Conservation (phyloP, 176 grass and related monocot genomes). For the Triticum aestivum region IWGSC_CS_RefSeq_v2.1 NC_057805.1:114455477-114455976, state of each 20-base stretch:
- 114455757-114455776: conserved; percentile 28
- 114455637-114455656: conserved; percentile 50
- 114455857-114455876: background rate
- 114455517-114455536: conserved; percentile 61
- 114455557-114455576: conserved; percentile 54
- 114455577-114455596: conserved; percentile 78
- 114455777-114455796: conserved; percentile 23
- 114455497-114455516: conserved; percentile 64
- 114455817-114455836: background rate
- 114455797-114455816: background rate
- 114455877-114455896: background rate
- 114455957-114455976: conserved; percentile 29
- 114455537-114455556: conserved; percentile 43
- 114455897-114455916: background rate
- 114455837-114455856: background rate
- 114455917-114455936: conserved; percentile 11
- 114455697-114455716: conserved; percentile 17
- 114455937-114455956: conserved; percentile 21
- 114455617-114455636: conserved; percentile 82
- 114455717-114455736: conserved; percentile 20
- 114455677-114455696: conserved; percentile 1
- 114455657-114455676: background rate
- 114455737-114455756: conserved; percentile 25
- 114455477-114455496: conserved; percentile 57
- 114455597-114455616: conserved; percentile 78